Evolutionary conservation across 176 grass and related monocot genomes (phyloP).

Genomic region (Triticum urartu): DNA sequence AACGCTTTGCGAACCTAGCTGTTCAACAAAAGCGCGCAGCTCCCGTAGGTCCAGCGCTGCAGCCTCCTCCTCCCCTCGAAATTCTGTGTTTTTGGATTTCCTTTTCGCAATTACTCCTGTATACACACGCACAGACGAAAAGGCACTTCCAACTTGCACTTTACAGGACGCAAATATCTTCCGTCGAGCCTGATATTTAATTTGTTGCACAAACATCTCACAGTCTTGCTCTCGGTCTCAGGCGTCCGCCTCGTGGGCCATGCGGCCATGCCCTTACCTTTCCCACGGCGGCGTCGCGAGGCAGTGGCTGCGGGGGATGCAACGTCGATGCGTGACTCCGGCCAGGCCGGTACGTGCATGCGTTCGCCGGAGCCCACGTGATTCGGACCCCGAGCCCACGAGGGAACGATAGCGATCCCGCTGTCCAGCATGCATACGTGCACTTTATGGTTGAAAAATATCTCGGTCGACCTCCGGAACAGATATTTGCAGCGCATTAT

Average conservation of each 20-base stretch:
- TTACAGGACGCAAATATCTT: neutral
- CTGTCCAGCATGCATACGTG: neutral
- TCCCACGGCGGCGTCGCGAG: conserved; percentile 5
- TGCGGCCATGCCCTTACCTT: neutral
- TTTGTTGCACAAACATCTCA: neutral
- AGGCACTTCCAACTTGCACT: neutral
- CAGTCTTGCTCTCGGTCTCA: neutral
- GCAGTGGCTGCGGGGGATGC: neutral
- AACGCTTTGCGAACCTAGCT: too few relatives aligned
- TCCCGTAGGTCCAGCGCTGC: too few relatives aligned
- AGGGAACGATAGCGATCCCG: neutral
- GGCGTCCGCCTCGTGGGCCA: neutral
- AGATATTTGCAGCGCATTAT: neutral
- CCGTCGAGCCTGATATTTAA: neutral
- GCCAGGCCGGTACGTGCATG: neutral
- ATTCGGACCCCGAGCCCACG: neutral
- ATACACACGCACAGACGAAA: too few relatives aligned
- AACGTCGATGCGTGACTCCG: neutral
- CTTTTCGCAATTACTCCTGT: too few relatives aligned
- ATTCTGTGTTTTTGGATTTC: too few relatives aligned
- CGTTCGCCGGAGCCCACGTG: neutral
- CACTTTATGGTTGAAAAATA: neutral
- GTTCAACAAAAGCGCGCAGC: too few relatives aligned
- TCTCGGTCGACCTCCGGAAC: neutral
- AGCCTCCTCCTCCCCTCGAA: too few relatives aligned